Evolutionary conservation across 2,329 filamentous ascomycete species (phyloP).

Genomic region (Cryphonectria nitschkei): DNA sequence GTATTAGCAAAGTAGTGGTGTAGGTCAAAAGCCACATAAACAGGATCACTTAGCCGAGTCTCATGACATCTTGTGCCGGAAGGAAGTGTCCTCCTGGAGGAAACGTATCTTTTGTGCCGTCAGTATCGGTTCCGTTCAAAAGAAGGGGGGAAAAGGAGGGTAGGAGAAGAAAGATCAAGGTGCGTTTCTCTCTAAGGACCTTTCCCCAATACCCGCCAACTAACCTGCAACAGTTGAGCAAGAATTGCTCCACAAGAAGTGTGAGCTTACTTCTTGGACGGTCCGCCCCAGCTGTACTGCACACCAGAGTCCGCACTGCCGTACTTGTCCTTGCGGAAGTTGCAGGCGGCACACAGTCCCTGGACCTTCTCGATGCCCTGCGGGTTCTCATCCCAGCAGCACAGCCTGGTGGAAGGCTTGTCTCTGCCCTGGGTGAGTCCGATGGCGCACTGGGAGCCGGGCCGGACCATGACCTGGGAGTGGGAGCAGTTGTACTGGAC

Average conservation of each 20-base stretch:
- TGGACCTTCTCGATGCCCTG: neutral
- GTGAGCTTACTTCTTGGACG: no score
- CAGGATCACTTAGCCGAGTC: neutral
- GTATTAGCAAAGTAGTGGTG: neutral
- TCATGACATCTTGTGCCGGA: neutral
- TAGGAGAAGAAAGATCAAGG: neutral
- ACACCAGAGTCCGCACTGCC: neutral
- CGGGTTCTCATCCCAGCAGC: slow-evolving; percentile 4
- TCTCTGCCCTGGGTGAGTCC: neutral
- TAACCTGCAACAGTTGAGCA: no score
- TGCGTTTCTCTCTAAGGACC: no score
- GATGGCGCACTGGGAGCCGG: neutral
- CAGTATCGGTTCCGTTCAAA: no score
- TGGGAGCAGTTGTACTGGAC: neutral
- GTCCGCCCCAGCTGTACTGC: neutral
- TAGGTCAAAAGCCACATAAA: neutral
- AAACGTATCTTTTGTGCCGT: neutral
- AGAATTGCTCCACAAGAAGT: no score
- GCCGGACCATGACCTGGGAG: neutral
- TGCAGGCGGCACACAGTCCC: neutral
- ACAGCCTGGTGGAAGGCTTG: neutral
- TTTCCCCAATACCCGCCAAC: no score
- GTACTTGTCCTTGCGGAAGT: neutral
- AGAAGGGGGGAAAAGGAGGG: neutral
- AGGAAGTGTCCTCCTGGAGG: no score